These are phyloP conservation scores for Eremomyces bilateralis DNA, from an alignment of 495 filamentous ascomycete species.

Conservation along the genomic window DNA sequence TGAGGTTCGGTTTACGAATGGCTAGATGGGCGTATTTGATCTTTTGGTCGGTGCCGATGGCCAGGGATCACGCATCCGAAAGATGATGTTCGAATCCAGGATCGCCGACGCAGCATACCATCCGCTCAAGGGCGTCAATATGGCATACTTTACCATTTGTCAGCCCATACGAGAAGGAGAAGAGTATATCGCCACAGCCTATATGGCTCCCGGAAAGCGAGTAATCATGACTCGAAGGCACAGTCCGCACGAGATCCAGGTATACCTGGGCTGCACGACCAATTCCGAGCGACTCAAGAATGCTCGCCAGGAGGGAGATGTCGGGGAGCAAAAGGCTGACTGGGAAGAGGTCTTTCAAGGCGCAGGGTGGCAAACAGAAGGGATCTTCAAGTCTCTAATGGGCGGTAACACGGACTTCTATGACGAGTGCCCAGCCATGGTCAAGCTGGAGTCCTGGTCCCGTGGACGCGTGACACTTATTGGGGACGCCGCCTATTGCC, in stretches of 20 bases:
- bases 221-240: conserved; percentile 21
- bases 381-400: conserved; percentile 20
- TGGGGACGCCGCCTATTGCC: conserved; percentile 34
- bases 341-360: conserved; percentile 21
- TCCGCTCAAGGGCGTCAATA: conserved; percentile 5
- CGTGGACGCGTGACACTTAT: conserved; percentile 26
- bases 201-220: conserved; percentile 15
- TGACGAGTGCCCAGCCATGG: conserved; percentile 19
- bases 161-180: conserved; percentile 14
- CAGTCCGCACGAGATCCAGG: conserved; percentile 18
- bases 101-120: conserved; percentile 1
- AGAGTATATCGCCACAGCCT: conserved; percentile 17
- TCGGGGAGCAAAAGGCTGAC: conserved; percentile 3
- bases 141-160: conserved; percentile 10
- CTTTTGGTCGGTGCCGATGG: conserved; percentile 14
- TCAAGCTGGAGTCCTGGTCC: conserved; percentile 25
- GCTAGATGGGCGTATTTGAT: conserved; percentile 7
- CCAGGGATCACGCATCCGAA: conserved; percentile 6
- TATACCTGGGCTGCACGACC: conserved; percentile 17
- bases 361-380: conserved; percentile 24
- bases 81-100: conserved; percentile 2
- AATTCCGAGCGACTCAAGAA: conserved; percentile 14
- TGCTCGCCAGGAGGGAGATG: conserved; percentile 1
- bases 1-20: conserved; percentile 9
- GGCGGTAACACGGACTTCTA: conserved; percentile 29